Conservation (phyloP, 1,139 yeast species). For the Geotrichum macrosporum region DNA sequence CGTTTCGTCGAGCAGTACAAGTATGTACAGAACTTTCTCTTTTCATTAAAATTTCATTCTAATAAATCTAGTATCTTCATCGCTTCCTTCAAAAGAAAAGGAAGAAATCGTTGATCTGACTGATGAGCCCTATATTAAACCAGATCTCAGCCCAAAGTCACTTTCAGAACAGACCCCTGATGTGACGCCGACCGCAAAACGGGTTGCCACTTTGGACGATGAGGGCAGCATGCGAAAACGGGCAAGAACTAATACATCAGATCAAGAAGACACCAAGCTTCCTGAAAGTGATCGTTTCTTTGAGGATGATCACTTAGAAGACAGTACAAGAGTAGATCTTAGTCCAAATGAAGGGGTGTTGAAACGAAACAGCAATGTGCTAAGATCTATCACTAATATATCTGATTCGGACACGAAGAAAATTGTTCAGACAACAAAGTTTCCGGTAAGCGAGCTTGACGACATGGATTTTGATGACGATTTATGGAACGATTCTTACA, state of each 20-base stretch:
- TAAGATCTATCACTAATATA: constrained; percentile 18
- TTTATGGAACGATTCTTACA: background rate
- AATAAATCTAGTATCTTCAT: no score
- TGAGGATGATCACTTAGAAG: constrained; percentile 5
- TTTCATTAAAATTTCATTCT: background rate
- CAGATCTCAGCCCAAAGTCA: background rate
- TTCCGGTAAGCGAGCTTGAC: constrained; percentile 1
- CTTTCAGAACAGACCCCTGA: background rate
- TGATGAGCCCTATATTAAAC: constrained; percentile 7
- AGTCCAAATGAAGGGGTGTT: background rate
- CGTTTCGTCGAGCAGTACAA: no score
- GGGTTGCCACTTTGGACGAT: background rate
- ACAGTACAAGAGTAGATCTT: background rate
- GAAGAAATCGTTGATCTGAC: constrained; percentile 15
- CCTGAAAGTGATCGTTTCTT: constrained; percentile 5
- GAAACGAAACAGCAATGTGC: background rate
- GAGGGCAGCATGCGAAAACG: background rate
- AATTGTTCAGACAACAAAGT: background rate
- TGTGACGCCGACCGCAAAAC: constrained; percentile 1
- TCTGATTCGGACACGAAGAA: background rate
- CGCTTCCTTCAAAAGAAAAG: background rate
- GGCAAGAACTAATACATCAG: constrained; percentile 1
- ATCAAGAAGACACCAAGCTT: background rate
- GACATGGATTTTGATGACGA: constrained; percentile 4
- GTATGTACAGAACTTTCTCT: no score